Percentiles rank a stretch among this genome's conserved stretches.
These are phyloP conservation scores for Centrapalus pauciflorus DNA, from an alignment of 129 eudicot genomes.

Conservation along the genomic window DNA sequence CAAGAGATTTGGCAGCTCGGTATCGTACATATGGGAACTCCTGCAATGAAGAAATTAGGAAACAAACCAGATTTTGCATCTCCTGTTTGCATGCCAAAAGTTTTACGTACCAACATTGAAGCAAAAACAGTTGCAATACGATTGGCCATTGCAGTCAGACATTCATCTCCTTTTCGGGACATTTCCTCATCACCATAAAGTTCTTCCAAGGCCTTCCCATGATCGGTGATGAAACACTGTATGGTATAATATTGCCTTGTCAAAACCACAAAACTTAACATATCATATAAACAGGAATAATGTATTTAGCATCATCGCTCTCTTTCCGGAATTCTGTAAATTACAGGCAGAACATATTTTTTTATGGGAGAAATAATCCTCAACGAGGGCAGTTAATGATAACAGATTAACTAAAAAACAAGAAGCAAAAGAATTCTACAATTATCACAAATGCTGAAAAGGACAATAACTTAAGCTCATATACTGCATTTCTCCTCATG, in stretches of 20 bases:
- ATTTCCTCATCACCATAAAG: constrained; percentile 78
- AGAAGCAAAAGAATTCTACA: not conserved
- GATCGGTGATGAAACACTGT: constrained; percentile 83
- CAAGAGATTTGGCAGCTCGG: constrained; percentile 94
- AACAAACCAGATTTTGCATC: not conserved
- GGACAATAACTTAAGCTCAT: not conserved
- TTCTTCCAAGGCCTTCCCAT: constrained; percentile 73
- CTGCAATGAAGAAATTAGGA: constrained; percentile 30
- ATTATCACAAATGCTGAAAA: not conserved
- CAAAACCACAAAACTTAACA: constrained; percentile 9
- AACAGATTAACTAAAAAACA: too few species aligned
- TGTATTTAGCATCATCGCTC: not conserved
- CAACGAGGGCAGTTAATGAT: too few species aligned
- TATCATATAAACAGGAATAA: not conserved
- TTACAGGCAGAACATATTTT: not conserved
- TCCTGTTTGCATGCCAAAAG: not conserved
- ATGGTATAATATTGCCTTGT: not conserved
- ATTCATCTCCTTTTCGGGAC: constrained; percentile 54
- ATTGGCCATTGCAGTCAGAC: constrained; percentile 67
- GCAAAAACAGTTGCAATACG: constrained; percentile 94
- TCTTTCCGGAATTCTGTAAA: too few species aligned
- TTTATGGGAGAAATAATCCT: too few species aligned
- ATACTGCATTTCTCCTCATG: not conserved
- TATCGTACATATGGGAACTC: constrained; percentile 89
- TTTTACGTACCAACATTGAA: constrained; percentile 75